Evolutionary conservation across 805 yeast genomes (phyloP), one percentile per base, ranked within the genome.

Genomic region (Saccharomycopsis fermentans): DNA sequence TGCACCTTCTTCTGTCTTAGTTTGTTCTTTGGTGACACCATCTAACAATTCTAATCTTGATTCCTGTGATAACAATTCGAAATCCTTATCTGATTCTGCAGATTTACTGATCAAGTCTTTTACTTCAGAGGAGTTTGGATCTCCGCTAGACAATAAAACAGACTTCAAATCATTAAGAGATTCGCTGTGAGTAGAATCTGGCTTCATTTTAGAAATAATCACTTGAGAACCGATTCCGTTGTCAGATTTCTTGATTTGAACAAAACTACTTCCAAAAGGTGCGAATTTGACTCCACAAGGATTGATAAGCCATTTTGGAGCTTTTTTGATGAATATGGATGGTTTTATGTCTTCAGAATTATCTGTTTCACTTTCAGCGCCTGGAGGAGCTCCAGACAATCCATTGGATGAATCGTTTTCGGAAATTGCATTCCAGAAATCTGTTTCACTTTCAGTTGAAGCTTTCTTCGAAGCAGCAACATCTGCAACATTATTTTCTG

Each of bases 271-370:
- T 61, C 99, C 99, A 73, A 58, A 90, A 92, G 50, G 50, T 0
- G 96, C 98, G 77, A 95, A 94, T 1, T 82, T 74, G 14, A 86
- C 96, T 54, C 85, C 77, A 4, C 81, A 77, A 12, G 90, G 90
- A 63, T 86, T 78, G 62, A 81, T 81, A 61, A 89, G 79, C 99
- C 99, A 94, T 60, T 76, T 71, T 55, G 99, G 99, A 21, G 97
- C 94, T 72, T 90, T 96, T 62, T 79, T 76, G 34, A 81, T 76
- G 47, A 79, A 79, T 65, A 85, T 84, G 37, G 81, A 81, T 11
- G 97, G 94, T 64, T 85, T 88, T 66, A 55, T 47, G n/a, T 48
- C 60, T 52, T 61, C 63, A 26, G 39, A 29, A 4, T 21, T 19
- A 32, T 72, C 75, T 47, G 67, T 71, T 21, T 74, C 66, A 57